phyloP scores from a whole-genome alignment of 2,329 filamentous ascomycete species.

The Sporothrix variecibatus region DNA sequence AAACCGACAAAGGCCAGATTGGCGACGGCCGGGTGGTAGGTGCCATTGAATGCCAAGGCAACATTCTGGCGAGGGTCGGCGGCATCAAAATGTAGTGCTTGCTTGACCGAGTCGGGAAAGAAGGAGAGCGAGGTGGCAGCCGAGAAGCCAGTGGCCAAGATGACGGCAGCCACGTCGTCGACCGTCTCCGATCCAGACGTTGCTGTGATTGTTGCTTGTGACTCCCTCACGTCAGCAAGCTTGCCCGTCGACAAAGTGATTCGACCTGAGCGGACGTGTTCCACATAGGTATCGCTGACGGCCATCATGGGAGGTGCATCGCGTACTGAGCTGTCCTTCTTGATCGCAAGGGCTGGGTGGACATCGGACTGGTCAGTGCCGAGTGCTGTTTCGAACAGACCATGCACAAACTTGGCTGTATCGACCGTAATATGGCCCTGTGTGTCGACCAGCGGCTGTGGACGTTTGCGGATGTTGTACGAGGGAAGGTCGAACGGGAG shows the following conservation, averaged over 20 bases:
- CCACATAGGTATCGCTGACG: slow-evolving; percentile 70
- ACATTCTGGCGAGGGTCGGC: slow-evolving; percentile 59
- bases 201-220: slow-evolving; percentile 39
- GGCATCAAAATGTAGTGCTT: slow-evolving; percentile 59
- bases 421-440: slow-evolving; percentile 66
- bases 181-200: slow-evolving; percentile 40
- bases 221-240: slow-evolving; percentile 42
- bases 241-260: slow-evolving; percentile 57
- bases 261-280: slow-evolving; percentile 68
- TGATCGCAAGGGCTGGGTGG: slow-evolving; percentile 45
- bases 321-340: slow-evolving; percentile 42
- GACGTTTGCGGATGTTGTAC: slow-evolving; percentile 68
- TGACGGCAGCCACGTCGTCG: slow-evolving; percentile 62
- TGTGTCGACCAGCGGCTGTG: slow-evolving; percentile 59
- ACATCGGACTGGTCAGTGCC: slow-evolving; percentile 58
- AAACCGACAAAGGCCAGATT: slow-evolving; percentile 78
- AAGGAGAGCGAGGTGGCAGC: slow-evolving; percentile 65
- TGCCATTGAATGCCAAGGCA: slow-evolving; percentile 68
- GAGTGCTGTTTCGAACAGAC: slow-evolving; percentile 49
- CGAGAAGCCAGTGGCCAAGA: slow-evolving; percentile 76
- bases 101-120: slow-evolving; percentile 58
- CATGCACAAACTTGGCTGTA: slow-evolving; percentile 56
- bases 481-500: slow-evolving; percentile 72
- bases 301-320: slow-evolving; percentile 64
- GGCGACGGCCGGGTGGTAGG: slow-evolving; percentile 60